Evolutionary conservation across 306 rosid genomes (phyloP), one percentile per base, ranked within the genome.

Genomic region (Myrica gale): DNA sequence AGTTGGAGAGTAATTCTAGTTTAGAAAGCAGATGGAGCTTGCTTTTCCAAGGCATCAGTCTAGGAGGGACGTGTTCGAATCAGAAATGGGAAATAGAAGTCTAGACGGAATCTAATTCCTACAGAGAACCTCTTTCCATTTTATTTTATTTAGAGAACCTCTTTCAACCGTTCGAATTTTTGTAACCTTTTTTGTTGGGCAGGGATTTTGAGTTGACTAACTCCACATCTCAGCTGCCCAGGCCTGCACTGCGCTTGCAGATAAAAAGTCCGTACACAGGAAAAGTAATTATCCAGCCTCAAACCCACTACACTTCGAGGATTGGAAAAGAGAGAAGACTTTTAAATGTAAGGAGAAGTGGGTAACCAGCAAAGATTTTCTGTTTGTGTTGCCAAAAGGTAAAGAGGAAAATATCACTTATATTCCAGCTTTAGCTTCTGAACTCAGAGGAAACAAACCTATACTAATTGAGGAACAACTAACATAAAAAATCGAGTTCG

Each of bases 391-490:
- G 52, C 52, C 15, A 47, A 1, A 16, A 7, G 23, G 48, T 9
- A 1, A 37, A 63, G 16, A 5, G 16, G 13, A 2, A 13, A 3
- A 8, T 2, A 11, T 65, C 2, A 41, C 13, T 26, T 26, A 0
- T 10, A 26, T 23, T 26, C 17, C 15, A 13, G 43, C 67, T 60
- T 26, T 23, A 6, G 7, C 41, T 60, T 26, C 43, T 60, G 42
- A 11, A 60, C 67, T 60, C 32, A 42, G n/a, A 10, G 67, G 67
- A 60, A 60, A 26, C 67, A 60, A 60, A 26, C 67, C 67, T 60
- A 26, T 10, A 55, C 11, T 32, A 26, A 61, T 13, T 61, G 12
- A 32, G 17, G 17, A 32, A 32, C 19, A 5, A 12, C 32, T 26
- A 11, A n/a, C 44, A 61, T 26, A 5, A 61, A 26, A 37, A 26